Percentiles rank a stretch among this genome's conserved stretches.
phyloP scores from a whole-genome alignment of 2,329 filamentous ascomycete species.

The Rasamsonia emersonii region DNA sequence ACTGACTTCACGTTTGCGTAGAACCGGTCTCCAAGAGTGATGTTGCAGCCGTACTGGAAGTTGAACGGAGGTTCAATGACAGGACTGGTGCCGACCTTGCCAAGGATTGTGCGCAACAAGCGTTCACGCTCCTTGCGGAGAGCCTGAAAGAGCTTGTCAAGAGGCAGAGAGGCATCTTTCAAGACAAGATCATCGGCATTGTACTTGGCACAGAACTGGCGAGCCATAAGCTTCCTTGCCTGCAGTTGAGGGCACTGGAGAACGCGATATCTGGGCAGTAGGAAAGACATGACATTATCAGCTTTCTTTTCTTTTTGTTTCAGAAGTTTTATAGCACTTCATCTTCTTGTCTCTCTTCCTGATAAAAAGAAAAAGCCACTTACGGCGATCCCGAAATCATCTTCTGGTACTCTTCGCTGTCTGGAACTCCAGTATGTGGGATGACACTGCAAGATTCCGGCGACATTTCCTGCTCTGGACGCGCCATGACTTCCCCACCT shows the following conservation, averaged over 20 bases:
- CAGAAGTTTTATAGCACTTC: no score
- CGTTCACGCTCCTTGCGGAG: slow-evolving; percentile 9
- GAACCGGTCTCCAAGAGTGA: slow-evolving; percentile 50
- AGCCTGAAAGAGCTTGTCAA: slow-evolving; percentile 7
- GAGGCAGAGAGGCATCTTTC: slow-evolving; percentile 7
- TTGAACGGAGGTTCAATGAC: slow-evolving; percentile 52
- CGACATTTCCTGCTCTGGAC: no score
- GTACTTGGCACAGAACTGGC: slow-evolving; percentile 10
- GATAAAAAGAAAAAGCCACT: no score
- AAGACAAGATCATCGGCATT: slow-evolving; percentile 9
- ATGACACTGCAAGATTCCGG: background rate
- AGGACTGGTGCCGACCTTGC: slow-evolving; percentile 6
- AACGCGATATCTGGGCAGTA: slow-evolving; percentile 7
- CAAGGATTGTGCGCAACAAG: slow-evolving; percentile 10
- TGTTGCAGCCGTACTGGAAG: slow-evolving; percentile 59
- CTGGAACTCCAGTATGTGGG: slow-evolving; percentile 1
- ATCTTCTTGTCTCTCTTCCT: no score
- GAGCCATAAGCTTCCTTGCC: slow-evolving; percentile 8
- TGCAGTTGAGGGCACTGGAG: slow-evolving; percentile 7
- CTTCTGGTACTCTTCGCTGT: slow-evolving; percentile 7
- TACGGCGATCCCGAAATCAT: slow-evolving; percentile 10
- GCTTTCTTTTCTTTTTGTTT: background rate
- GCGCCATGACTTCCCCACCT: no score
- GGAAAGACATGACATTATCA: background rate
- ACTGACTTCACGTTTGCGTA: slow-evolving; percentile 36